phyloP scores from a whole-genome alignment of 2,329 filamentous ascomycete genomes.

The Xylariales sp. region DNA sequence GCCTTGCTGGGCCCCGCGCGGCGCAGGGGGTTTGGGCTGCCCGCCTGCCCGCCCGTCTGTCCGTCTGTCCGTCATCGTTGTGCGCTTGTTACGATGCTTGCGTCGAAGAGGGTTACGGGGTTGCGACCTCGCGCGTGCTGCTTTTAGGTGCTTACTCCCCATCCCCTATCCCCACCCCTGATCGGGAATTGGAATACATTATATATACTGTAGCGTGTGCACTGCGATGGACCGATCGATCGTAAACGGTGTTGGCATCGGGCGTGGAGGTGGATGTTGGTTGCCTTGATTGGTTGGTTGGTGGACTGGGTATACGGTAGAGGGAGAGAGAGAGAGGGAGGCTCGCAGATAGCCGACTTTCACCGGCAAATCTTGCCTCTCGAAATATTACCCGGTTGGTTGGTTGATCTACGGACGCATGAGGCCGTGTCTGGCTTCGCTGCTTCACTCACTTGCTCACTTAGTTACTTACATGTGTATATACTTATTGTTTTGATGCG shows the following conservation, averaged over 20 bases:
- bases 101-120: not conserved
- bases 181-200: no score
- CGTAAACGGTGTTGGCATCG: no score
- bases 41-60: no score
- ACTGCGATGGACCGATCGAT: no score
- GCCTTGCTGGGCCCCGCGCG: not conserved
- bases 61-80: not conserved
- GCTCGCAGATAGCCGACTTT: constrained; percentile 12
- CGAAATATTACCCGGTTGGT: constrained; percentile 12
- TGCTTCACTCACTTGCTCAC: no score
- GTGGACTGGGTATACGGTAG: not conserved
- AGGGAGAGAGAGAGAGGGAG: no score
- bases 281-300: not conserved
- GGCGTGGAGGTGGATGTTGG: no score
- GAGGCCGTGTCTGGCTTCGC: constrained; percentile 2
- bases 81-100: not conserved
- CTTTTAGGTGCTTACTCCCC: not conserved
- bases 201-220: no score
- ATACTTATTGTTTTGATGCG: no score
- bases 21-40: not conserved
- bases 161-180: not conserved
- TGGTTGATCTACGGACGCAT: constrained; percentile 1
- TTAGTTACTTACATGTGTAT: no score
- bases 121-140: not conserved
- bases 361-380: constrained; percentile 24